These are phyloP conservation scores for Gossypium armourianum DNA, from an alignment of 441 rosid genomes.

Conservation along the genomic window DNA sequence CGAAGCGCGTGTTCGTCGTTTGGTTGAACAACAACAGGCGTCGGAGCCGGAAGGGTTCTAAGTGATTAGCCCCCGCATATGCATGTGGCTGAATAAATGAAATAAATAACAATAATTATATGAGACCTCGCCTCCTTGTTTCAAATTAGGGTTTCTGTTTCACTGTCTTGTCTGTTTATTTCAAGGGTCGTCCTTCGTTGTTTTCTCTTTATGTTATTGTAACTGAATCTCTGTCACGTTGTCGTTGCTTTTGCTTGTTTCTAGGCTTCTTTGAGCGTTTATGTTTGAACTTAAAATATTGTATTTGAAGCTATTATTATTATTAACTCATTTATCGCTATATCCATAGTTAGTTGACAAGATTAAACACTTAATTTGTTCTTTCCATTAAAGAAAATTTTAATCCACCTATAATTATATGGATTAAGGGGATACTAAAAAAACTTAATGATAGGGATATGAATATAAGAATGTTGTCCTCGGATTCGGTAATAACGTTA, in stretches of 20 bases:
- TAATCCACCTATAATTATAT: neutral
- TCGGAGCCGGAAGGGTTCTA: neutral
- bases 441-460: too few relatives aligned
- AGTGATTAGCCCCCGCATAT: neutral
- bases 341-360: too few relatives aligned
- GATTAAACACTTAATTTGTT: neutral
- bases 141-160: neutral
- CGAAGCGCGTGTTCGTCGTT: conserved; percentile 1
- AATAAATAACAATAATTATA: neutral
- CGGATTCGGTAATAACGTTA: too few relatives aligned
- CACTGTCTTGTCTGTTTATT: neutral
- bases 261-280: neutral
- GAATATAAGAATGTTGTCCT: too few relatives aligned
- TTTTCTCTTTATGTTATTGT: neutral
- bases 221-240: neutral
- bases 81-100: neutral
- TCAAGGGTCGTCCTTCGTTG: neutral
- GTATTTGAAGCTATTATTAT: too few relatives aligned
- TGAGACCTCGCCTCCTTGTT: neutral
- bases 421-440: neutral
- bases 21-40: conserved; percentile 9
- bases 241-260: neutral
- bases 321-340: too few relatives aligned
- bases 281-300: neutral
- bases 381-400: neutral